Base-by-base conservation (phyloP, 352 stramenopile species). In the Stephanocyclus meneghinianus region DNA sequence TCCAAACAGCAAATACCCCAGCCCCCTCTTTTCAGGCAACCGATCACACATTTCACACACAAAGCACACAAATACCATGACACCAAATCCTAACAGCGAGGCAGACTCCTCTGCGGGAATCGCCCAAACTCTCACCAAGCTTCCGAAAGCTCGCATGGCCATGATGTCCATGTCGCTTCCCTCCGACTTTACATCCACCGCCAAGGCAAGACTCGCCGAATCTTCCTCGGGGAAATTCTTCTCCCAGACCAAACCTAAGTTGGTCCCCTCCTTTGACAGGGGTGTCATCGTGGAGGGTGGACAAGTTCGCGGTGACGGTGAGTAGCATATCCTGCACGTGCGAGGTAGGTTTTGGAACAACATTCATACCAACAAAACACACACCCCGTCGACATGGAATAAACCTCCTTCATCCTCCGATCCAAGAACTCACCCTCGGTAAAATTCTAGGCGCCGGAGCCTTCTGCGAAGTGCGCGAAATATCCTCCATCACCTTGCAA, bases 401-500 rank as follows among this genome's bases (percentile, higher is more conserved):
- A 26, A 18, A 15, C 57, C 7, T 56, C 26, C 10, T 51, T 30
- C n/a, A 32, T 1, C n/a, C 15, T 48, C 37, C 51, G 6, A 47
- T 55, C 7, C 9, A 47, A 82, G 74, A 82, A 53, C 18, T 89
- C 4, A 73, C 63, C 9, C n/a, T 87, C 13, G 84, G 77, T 26
- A 69, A 79, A 32, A 69, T 81, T 0, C 63, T 90, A 15, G 80
- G 84, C 8, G 21, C 70, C 29, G 77, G 80, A 21, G 67, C 80
- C 16, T 90, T 87, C 64, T 90, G 76, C 55, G 57, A 86, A 26
- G 80, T 87, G 10, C 73, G 30, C 2, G 77, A 83, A 80, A 81
- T 83, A 61, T 48, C 16, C 10, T 35, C 55, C 35, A 78, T 83
- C 16, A 50, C 40, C 5, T 51, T 83, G 35, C 74, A 76, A 50